phyloP scores from a whole-genome alignment of 2,329 filamentous ascomycete species.

The Fusarium zealandicum region DNA sequence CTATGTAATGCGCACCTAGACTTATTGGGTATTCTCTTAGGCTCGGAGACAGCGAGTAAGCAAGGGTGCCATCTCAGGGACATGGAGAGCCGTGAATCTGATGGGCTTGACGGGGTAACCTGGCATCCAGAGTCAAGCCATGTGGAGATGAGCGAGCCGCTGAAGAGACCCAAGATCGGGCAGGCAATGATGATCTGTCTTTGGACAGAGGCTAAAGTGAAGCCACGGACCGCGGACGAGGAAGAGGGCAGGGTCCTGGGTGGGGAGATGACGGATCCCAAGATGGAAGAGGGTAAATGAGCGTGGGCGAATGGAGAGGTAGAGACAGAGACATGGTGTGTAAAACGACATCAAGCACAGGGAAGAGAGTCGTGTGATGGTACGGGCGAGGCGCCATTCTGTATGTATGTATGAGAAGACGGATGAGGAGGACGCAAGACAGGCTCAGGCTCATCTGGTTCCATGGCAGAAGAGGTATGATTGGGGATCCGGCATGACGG shows the following conservation, averaged over 20 bases:
- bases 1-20: slow-evolving; percentile 7
- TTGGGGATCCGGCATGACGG: not conserved
- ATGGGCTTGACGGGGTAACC: slow-evolving; percentile 20
- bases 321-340: slow-evolving; percentile 40
- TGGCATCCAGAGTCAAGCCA: slow-evolving; percentile 12
- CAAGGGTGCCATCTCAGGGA: slow-evolving; percentile 15
- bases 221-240: slow-evolving; percentile 30
- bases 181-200: slow-evolving; percentile 26
- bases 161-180: slow-evolving; percentile 25
- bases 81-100: slow-evolving; percentile 14
- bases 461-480: slow-evolving; percentile 1
- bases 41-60: slow-evolving; percentile 1
- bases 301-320: slow-evolving; percentile 31
- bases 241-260: slow-evolving; percentile 29
- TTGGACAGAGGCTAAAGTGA: slow-evolving; percentile 27
- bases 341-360: slow-evolving; percentile 40
- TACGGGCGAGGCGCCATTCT: slow-evolving; percentile 19
- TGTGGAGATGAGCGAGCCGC: slow-evolving; percentile 30
- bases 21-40: not conserved
- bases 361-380: slow-evolving; percentile 20
- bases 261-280: slow-evolving; percentile 25
- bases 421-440: slow-evolving; percentile 1
- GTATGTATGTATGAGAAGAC: not conserved
- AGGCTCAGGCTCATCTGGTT: not conserved
- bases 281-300: slow-evolving; percentile 10